A percentile compares a stretch with the other conserved stretches of the same genome.
Conservation (phyloP, 345 rosid species). For the Melaleuca alternifolia region DNA sequence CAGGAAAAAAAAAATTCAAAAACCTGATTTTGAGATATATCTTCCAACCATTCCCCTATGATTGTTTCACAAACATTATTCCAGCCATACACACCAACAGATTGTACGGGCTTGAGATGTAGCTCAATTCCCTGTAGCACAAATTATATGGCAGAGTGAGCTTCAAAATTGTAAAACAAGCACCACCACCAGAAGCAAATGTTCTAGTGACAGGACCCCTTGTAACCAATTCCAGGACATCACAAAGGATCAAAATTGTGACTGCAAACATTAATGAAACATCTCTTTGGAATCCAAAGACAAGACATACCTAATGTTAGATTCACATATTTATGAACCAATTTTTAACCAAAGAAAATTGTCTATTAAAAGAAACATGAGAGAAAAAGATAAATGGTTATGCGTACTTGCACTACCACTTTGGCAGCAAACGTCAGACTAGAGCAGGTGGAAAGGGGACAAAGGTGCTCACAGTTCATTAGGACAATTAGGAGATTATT, state of each 20-base stretch:
- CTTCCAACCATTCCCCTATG: constrained; percentile 89
- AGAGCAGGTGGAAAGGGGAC: neutral
- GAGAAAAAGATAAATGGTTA: neutral
- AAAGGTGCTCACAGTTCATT: neutral
- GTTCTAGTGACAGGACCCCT: neutral
- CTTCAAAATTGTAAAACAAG: neutral
- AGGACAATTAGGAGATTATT: neutral
- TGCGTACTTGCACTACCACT: neutral
- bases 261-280: neutral
- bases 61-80: constrained; percentile 71
- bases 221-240: neutral
- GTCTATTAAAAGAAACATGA: neutral
- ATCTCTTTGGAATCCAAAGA: neutral
- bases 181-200: neutral
- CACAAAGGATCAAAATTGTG: neutral
- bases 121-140: constrained; percentile 72
- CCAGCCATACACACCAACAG: constrained; percentile 88
- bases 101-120: constrained; percentile 83
- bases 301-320: neutral
- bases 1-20: neutral
- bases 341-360: neutral
- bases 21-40: constrained; percentile 95
- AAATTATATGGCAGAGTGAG: neutral
- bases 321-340: neutral
- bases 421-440: neutral